Evolutionary conservation across 2,329 filamentous ascomycete species (phyloP), one percentile per base, ranked within the genome.

Genomic region (Thelonectria rubi): DNA sequence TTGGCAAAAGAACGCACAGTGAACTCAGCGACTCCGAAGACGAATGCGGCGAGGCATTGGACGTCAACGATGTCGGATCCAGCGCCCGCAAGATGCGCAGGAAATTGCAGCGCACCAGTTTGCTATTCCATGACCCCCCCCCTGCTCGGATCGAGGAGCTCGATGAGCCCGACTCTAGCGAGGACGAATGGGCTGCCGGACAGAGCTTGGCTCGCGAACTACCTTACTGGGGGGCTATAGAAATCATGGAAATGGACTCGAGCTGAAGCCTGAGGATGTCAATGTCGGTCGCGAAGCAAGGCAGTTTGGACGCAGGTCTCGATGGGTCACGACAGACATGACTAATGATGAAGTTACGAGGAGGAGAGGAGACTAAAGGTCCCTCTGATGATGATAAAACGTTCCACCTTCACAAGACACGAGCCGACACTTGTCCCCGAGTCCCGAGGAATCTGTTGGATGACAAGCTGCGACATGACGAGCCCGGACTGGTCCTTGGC

Each of bases 1-100:
- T 85, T 55, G 81, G 82, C 65, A 86, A 86, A 75, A 78, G 83
- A 39, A 84, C 82, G 24, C 80, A 84, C 65, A 83, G 79, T 69
- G 83, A 85, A 69, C 79, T 84, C 58, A 84, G 81, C 70, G 83
- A 84, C 63, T 81, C 81, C 9, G 82, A 24, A 24, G 24, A 84
- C 62, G 74, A 78, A 58, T 75, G 79, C 12, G 77, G 78, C 43
- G 70, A 77, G 14, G 75, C 75, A 17, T 73, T 77, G 40, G 80
- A 83, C 39, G 76, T 75, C 55, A 77, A 78, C 54, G 76, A 79
- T 18, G 77, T 77, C 10, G 82, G 81, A 14, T 82, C 79, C 14
- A 82, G 81, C 63, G 82, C 82, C 10, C 78, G 82, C 18, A 79
- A 82, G 26, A 73, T 84, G 60, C 78, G 79, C 55, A 79, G 83